Evolutionary conservation across 495 filamentous ascomycete genomes (phyloP).

Genomic region (Penicillium odoratum): DNA sequence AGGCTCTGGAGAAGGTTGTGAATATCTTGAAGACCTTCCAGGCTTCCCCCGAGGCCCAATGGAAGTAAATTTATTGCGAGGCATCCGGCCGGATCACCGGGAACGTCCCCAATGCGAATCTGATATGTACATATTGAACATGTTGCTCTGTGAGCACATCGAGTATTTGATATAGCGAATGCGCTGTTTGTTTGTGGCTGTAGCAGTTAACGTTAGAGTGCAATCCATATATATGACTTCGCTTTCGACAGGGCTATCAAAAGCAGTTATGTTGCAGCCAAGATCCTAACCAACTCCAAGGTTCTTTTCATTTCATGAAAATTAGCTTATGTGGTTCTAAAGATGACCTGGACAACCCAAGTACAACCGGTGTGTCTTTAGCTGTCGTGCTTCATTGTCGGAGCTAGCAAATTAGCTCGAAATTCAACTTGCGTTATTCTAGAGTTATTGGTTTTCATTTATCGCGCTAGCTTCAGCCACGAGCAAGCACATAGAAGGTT

Average conservation of each 20-base stretch:
- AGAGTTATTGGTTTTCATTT: not conserved
- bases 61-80: conserved; percentile 42
- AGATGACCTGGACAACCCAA: not conserved
- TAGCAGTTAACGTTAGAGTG: not conserved
- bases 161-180: conserved; percentile 21
- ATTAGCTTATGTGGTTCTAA: not conserved
- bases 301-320: not conserved
- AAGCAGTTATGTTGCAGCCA: not conserved
- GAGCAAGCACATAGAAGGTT: not conserved
- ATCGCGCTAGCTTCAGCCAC: not conserved
- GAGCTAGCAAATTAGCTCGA: not conserved
- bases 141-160: conserved; percentile 19
- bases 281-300: not conserved
- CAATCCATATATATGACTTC: not conserved
- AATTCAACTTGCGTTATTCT: not conserved
- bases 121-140: conserved; percentile 37
- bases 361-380: not conserved
- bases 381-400: not conserved
- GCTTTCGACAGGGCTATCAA: not conserved
- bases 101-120: conserved; percentile 13
- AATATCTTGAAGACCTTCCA: conserved; percentile 74
- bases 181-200: conserved; percentile 2
- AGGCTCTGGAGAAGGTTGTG: conserved; percentile 71
- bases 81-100: conserved; percentile 9
- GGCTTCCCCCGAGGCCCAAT: conserved; percentile 67